phyloP scores from a whole-genome alignment of 1,284 basidiomycete genomes.

The Fistulina hepatica region DNA sequence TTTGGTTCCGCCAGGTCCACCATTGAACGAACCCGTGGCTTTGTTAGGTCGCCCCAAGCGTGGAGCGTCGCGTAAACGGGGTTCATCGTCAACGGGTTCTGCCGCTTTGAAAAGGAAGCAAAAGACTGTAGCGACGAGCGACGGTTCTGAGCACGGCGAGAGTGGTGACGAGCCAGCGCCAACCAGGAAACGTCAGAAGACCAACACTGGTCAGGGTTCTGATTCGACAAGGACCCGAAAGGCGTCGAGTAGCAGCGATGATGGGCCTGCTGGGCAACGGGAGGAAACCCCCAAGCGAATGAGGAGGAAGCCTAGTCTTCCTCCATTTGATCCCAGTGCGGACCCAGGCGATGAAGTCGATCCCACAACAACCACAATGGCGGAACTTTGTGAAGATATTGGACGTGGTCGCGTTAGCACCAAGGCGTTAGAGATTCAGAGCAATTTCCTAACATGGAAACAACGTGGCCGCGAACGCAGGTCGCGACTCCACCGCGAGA shows the following conservation, averaged over 20 bases:
- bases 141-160: not conserved
- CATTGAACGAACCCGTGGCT: too few relatives aligned
- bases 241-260: not conserved
- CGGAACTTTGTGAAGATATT: slow-evolving; percentile 58
- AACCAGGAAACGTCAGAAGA: too few relatives aligned
- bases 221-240: not conserved
- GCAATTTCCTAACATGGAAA: slow-evolving; percentile 61
- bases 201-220: too few relatives aligned
- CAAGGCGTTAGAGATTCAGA: slow-evolving; percentile 55
- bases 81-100: too few relatives aligned
- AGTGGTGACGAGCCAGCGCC: not conserved
- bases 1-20: too few relatives aligned
- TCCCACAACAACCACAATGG: slow-evolving; percentile 70
- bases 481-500: slow-evolving; percentile 42
- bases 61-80: too few relatives aligned
- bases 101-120: not conserved
- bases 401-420: slow-evolving; percentile 65
- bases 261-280: slow-evolving; percentile 1
- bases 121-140: not conserved
- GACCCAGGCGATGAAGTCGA: slow-evolving; percentile 67
- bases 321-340: slow-evolving; percentile 43
- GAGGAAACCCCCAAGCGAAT: slow-evolving; percentile 2
- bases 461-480: slow-evolving; percentile 51
- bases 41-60: too few relatives aligned
- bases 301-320: not conserved